Conservation (phyloP, 768 basidiomycete genomes). For the Macrolepiota fuliginosa region DNA sequence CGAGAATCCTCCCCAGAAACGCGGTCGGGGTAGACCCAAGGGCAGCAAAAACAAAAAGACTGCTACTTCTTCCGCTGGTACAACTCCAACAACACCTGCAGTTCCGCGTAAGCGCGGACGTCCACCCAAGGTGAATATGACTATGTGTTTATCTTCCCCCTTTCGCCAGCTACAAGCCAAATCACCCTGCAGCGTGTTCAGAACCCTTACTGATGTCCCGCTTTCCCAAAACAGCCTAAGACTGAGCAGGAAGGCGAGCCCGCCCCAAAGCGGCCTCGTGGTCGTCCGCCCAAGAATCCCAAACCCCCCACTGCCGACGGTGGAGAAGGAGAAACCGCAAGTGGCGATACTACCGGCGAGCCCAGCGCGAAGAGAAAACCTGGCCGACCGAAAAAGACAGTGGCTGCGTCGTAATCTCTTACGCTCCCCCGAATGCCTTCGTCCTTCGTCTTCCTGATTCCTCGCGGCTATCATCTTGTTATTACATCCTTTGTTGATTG, state of each 20-base stretch:
- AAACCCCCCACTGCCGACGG: slow-evolving; percentile 44
- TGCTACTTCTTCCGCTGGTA: slow-evolving; percentile 28
- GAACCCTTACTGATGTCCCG: slow-evolving; percentile 18
- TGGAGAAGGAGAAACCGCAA: slow-evolving; percentile 23
- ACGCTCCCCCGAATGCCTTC: slow-evolving; percentile 16
- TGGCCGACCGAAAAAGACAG: slow-evolving; percentile 66
- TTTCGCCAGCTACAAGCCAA: slow-evolving; percentile 8
- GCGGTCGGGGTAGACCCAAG: slow-evolving; percentile 86
- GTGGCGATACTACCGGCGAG: slow-evolving; percentile 41
- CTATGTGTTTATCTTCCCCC: slow-evolving; percentile 18
- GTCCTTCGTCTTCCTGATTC: slow-evolving; percentile 24
- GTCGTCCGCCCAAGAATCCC: slow-evolving; percentile 70
- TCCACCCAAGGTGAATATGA: slow-evolving; percentile 56
- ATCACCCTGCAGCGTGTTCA: slow-evolving; percentile 15
- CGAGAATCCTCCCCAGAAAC: slow-evolving; percentile 47
- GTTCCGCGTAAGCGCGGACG: slow-evolving; percentile 59
- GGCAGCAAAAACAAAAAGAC: slow-evolving; percentile 76
- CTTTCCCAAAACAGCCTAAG: slow-evolving; percentile 34
- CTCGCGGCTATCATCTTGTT: slow-evolving; percentile 22
- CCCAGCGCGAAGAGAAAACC: slow-evolving; percentile 64
- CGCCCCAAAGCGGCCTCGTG: slow-evolving; percentile 64
- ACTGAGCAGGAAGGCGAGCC: slow-evolving; percentile 47
- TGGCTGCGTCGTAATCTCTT: slow-evolving; percentile 17
- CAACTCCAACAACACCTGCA: slow-evolving; percentile 32
- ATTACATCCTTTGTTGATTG: slow-evolving; percentile 13